Evolutionary conservation across 1,284 basidiomycete species (phyloP).

Genomic region (Leccinum pallidistipes): DNA sequence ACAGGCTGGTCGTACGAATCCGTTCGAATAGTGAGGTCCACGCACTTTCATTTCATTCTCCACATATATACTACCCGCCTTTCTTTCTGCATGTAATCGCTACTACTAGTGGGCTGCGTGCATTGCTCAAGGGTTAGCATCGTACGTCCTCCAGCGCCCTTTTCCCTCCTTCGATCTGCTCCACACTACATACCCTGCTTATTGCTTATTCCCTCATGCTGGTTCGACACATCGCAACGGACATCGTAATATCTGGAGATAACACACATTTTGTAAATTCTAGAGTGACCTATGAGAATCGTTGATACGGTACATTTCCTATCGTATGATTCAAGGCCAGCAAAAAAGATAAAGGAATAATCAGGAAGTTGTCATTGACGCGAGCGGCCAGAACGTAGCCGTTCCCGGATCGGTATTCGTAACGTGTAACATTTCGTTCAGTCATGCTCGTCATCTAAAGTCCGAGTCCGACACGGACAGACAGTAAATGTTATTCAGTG

Average conservation of each 20-base stretch:
- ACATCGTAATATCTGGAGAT: constrained; percentile 17
- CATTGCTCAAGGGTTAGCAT: constrained; percentile 5
- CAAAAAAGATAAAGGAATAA: neutral
- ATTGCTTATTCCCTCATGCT: constrained; percentile 16
- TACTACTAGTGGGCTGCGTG: constrained; percentile 12
- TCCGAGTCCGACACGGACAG: constrained; percentile 8
- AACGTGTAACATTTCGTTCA: neutral
- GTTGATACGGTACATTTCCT: neutral
- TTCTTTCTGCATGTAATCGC: constrained; percentile 5
- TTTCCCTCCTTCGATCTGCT: constrained; percentile 11
- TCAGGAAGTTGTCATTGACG: neutral
- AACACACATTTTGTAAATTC: constrained; percentile 19
- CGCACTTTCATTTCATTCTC: constrained; percentile 8
- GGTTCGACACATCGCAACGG: constrained; percentile 4
- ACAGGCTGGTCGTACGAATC: constrained; percentile 75
- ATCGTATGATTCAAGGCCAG: neutral
- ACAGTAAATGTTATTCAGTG: constrained; percentile 39
- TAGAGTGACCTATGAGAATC: constrained; percentile 1
- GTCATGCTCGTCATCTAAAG: neutral
- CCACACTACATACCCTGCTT: constrained; percentile 23
- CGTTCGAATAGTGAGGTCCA: constrained; percentile 53
- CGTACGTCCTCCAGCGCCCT: neutral
- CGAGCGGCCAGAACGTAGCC: neutral
- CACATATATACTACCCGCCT: constrained; percentile 5
- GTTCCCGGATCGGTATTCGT: neutral